phyloP scores from a whole-genome alignment of 257 asterid species.

The Fraxinus americana region DNA sequence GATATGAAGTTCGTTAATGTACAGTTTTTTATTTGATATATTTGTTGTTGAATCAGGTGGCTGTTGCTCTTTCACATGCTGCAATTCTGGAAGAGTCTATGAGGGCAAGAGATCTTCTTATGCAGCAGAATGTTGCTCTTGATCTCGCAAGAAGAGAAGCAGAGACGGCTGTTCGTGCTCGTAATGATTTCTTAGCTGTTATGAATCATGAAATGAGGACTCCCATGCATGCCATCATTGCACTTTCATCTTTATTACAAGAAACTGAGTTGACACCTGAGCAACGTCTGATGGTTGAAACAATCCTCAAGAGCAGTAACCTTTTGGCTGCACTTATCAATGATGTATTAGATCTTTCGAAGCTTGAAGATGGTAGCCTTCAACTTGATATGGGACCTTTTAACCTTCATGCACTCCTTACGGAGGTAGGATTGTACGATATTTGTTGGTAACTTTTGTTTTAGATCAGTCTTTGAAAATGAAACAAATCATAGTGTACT shows the following conservation, averaged over 20 bases:
- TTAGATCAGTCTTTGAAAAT: constrained; percentile 7
- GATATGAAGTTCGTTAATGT: not conserved
- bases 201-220: constrained; percentile 99
- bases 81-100: constrained; percentile 96
- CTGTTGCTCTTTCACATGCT: constrained; percentile 99
- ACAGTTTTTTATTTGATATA: constrained; percentile 14
- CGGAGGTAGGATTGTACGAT: constrained; percentile 55
- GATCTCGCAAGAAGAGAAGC: constrained; percentile 96
- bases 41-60: constrained; percentile 62
- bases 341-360: constrained; percentile 96
- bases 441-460: not conserved
- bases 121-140: constrained; percentile 92
- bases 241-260: constrained; percentile 85
- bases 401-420: constrained; percentile 80
- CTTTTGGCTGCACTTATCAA: constrained; percentile 93
- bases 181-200: constrained; percentile 94
- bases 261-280: constrained; percentile 90
- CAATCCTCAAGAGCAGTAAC: constrained; percentile 92
- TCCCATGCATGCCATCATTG: constrained; percentile 95
- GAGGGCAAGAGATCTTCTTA: constrained; percentile 93
- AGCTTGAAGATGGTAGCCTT: constrained; percentile 97
- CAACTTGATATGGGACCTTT: constrained; percentile 77
- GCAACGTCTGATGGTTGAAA: constrained; percentile 98
- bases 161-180: constrained; percentile 95
- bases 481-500: not conserved